Evolutionary conservation across 208 protist species (phyloP), one percentile per base, ranked within the genome.

Genomic region (Leptomonas pyrrhocoris): DNA sequence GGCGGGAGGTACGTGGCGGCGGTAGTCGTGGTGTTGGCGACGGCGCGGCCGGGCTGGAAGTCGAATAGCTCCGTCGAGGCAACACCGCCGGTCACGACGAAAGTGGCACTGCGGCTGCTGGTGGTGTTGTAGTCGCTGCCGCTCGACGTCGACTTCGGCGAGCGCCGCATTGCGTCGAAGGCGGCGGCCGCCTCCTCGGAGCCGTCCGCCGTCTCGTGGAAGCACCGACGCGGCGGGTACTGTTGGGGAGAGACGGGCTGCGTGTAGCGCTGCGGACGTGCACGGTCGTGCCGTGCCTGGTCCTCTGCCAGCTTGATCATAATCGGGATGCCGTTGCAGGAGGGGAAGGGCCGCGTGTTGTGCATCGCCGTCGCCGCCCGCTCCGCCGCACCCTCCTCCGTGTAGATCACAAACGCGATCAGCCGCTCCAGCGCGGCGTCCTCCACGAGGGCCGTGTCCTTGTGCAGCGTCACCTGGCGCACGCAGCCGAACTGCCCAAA

Each of bases 341-440:
- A 66, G 25, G 62, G 46, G 27, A 91, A 88, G 15, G 82, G 82
- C 55, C 53, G 58, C 40, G 85, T 84, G 73, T 88, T 84, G 77
- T 91, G 85, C 40, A 88, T 55, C 55, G 58, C 83, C 53, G 54
- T 42, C 23, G 80, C 84, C 50, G 87, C 89, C 71, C 71, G 65
- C 56, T 78, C 85, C 13, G 89, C 89, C 31, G 73, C 78, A 49
- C 85, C 85, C 48, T 85, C 84, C 50, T 68, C 74, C 16, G 68
- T 62, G 70, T 79, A 94, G 23, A 81, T 83, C 34, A 95, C 73
- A 71, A 95, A 95, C 63, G 88, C 87, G 48, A 95, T 95, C 53
- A 76, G 74, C n/a, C 90, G 86, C 74, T 86, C 80, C 36, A 81
- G 51, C 46, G 71, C 53, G n/a, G 63, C 46, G 45, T 81, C 74